Evolutionary conservation across 805 yeast species (phyloP).

Genomic region (Teunomyces cretensis): DNA sequence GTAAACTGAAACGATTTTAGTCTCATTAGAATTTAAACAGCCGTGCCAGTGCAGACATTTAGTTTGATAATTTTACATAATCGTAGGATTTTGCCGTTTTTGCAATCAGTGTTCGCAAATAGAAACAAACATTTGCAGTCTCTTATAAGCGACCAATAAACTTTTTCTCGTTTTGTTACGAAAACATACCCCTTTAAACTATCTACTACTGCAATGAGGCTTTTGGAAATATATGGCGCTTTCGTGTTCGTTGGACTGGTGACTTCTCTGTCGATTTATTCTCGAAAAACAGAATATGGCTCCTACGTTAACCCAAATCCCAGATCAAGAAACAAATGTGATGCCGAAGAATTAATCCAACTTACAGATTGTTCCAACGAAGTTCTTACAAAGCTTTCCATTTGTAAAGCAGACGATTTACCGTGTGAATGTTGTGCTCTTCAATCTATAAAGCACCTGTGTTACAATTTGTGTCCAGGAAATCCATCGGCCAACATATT

Average conservation of each 20-base stretch:
- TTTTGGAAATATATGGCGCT: no score
- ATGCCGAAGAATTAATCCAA: conserved; percentile 42
- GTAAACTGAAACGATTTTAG: no score
- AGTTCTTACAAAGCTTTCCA: conserved; percentile 45
- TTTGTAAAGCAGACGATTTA: conserved; percentile 52
- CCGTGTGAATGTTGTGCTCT: conserved; percentile 60
- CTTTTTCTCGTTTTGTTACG: not conserved
- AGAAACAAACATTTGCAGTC: not conserved
- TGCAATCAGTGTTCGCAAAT: not conserved
- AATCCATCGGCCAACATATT: conserved; percentile 48
- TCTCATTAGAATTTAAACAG: no score
- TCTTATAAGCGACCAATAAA: no score
- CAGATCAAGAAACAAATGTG: conserved; percentile 40
- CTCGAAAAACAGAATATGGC: not conserved
- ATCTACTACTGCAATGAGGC: not conserved
- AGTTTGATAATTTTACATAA: no score
- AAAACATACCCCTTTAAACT: not conserved
- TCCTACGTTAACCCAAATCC: conserved; percentile 47
- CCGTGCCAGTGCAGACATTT: no score
- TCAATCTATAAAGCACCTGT: conserved; percentile 45
- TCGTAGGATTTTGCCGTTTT: not conserved
- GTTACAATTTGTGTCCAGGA: conserved; percentile 50
- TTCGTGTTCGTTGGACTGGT: no score
- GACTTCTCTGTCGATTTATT: not conserved
- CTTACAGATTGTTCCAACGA: conserved; percentile 47